A percentile compares a stretch with the other conserved stretches of the same genome.
Conservation (phyloP, 1,284 basidiomycete genomes). For the Trichosporon asahii region DNA sequence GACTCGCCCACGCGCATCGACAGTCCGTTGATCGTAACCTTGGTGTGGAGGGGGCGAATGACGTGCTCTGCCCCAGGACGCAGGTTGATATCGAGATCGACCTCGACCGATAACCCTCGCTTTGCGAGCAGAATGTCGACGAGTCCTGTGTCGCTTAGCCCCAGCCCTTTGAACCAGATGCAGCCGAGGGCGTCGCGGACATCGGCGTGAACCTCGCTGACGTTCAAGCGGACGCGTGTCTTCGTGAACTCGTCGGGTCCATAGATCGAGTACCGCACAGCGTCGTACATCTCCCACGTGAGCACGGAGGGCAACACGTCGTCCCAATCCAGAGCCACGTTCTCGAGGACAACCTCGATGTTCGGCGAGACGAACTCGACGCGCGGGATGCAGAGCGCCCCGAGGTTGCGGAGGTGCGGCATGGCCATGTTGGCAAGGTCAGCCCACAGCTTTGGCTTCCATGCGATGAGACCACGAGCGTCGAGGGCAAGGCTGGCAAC, state of each 20-base stretch:
- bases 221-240: background rate
- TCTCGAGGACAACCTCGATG: constrained; percentile 21
- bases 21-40: constrained; percentile 14
- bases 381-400: constrained; percentile 17
- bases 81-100: constrained; percentile 19
- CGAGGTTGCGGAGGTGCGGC: constrained; percentile 4
- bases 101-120: background rate
- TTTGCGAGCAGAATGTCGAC: constrained; percentile 16
- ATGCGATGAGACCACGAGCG: background rate
- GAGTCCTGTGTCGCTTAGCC: constrained; percentile 12
- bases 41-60: background rate
- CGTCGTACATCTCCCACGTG: constrained; percentile 8
- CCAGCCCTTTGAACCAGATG: constrained; percentile 10
- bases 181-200: constrained; percentile 6
- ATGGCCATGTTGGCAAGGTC: constrained; percentile 6
- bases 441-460: constrained; percentile 17
- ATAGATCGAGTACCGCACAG: background rate
- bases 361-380: constrained; percentile 14
- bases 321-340: constrained; percentile 15
- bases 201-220: constrained; percentile 16
- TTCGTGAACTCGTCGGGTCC: background rate
- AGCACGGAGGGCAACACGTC: constrained; percentile 18
- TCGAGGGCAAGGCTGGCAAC: constrained; percentile 8
- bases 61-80: background rate
- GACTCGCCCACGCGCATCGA: background rate